A percentile compares a stretch with the other conserved stretches of the same genome.
phyloP scores from a whole-genome alignment of 2,329 filamentous ascomycete genomes.

The Furcasterigmium sp. region DNA sequence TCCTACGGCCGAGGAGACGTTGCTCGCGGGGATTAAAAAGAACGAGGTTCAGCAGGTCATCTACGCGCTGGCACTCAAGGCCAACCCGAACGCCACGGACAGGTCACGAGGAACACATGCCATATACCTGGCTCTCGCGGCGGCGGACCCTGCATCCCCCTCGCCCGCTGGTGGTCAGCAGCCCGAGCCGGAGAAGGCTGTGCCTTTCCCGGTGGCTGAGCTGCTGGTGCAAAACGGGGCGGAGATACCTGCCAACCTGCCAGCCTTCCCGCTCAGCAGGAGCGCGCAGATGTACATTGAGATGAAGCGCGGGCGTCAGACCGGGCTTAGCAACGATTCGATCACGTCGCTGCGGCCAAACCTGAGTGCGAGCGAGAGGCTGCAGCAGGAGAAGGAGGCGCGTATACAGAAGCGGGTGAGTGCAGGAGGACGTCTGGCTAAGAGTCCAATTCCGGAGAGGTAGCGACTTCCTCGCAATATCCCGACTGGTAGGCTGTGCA shows the following conservation, averaged over 20 bases:
- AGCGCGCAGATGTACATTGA: slow-evolving; percentile 82
- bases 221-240: slow-evolving; percentile 90
- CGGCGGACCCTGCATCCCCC: slow-evolving; percentile 84
- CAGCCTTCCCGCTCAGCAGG: slow-evolving; percentile 77
- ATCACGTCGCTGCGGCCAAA: slow-evolving; percentile 54
- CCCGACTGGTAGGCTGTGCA: slow-evolving; percentile 5
- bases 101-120: slow-evolving; percentile 83
- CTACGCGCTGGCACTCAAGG: slow-evolving; percentile 79
- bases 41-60: slow-evolving; percentile 93
- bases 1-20: slow-evolving; percentile 74
- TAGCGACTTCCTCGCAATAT: slow-evolving; percentile 34
- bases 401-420: slow-evolving; percentile 75
- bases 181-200: slow-evolving; percentile 41
- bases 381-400: slow-evolving; percentile 59
- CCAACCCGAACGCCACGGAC: slow-evolving; percentile 82
- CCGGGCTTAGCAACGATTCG: slow-evolving; percentile 48
- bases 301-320: slow-evolving; percentile 56
- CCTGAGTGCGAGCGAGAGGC: slow-evolving; percentile 37
- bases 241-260: slow-evolving; percentile 69
- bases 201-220: slow-evolving; percentile 85
- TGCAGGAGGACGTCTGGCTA: slow-evolving; percentile 67
- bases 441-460: slow-evolving; percentile 57
- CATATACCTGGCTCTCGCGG: slow-evolving; percentile 85
- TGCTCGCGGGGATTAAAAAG: slow-evolving; percentile 89
- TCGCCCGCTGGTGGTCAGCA: slow-evolving; percentile 36